Conservation (phyloP, 176 grass and related monocot species). For the Ensete glaucum region DNA sequence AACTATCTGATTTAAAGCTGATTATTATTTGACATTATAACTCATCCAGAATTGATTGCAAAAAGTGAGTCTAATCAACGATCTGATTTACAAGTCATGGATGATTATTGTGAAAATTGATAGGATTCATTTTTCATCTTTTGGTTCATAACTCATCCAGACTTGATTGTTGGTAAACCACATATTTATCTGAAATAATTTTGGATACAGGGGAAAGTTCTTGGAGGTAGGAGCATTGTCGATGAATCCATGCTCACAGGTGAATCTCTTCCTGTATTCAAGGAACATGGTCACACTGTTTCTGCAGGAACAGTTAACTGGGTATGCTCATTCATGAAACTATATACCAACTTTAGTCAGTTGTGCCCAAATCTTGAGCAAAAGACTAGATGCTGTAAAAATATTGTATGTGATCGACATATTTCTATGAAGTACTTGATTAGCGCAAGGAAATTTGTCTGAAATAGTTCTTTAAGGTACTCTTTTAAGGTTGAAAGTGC, state of each 20-base stretch:
- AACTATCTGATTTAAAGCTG: no score
- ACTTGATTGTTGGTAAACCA: not conserved
- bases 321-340: conserved; percentile 37
- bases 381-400: not conserved
- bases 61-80: not conserved
- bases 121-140: not conserved
- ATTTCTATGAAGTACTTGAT: not conserved
- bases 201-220: conserved; percentile 55
- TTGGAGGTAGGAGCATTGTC: conserved; percentile 76
- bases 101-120: not conserved
- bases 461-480: not conserved
- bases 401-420: not conserved
- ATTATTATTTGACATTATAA: no score
- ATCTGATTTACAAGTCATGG: not conserved
- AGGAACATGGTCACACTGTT: conserved; percentile 72
- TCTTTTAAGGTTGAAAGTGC: not conserved
- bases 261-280: conserved; percentile 87
- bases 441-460: not conserved
- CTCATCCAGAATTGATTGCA: no score
- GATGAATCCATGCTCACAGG: conserved; percentile 98
- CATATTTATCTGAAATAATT: conserved; percentile 5
- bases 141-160: not conserved
- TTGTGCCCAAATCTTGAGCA: not conserved
- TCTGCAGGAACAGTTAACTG: conserved; percentile 97
- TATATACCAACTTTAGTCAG: not conserved